These are phyloP conservation scores for Emmonsia crescens DNA, from an alignment of 2,329 filamentous ascomycete species.

Conservation along the genomic window DNA sequence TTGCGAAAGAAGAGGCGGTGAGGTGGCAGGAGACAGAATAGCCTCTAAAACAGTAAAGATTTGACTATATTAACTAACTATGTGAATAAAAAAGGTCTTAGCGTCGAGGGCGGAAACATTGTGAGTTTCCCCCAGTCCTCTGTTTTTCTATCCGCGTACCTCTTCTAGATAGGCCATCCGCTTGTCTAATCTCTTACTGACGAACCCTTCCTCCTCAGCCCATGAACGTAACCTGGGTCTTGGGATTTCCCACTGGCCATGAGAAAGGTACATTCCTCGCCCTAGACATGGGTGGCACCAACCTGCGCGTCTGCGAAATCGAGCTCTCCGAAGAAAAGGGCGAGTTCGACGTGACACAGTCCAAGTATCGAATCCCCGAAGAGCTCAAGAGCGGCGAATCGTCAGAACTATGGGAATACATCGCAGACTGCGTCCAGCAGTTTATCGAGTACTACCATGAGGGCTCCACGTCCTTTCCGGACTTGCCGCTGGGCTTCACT, in stretches of 20 bases:
- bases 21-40: background rate
- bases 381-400: slow-evolving; percentile 76
- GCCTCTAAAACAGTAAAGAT: background rate
- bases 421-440: slow-evolving; percentile 82
- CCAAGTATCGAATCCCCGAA: slow-evolving; percentile 89
- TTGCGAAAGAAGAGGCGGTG: slow-evolving; percentile 1
- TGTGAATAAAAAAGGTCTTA: slow-evolving; percentile 49
- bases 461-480: slow-evolving; percentile 43
- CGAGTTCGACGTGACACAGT: slow-evolving; percentile 89
- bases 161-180: background rate
- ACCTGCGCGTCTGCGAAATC: slow-evolving; percentile 84
- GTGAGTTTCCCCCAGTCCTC: slow-evolving; percentile 43
- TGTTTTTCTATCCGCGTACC: background rate
- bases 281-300: slow-evolving; percentile 93
- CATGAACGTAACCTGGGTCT: slow-evolving; percentile 97
- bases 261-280: slow-evolving; percentile 83
- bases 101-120: slow-evolving; percentile 81
- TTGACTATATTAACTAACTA: slow-evolving; percentile 3
- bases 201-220: slow-evolving; percentile 45
- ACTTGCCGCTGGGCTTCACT: slow-evolving; percentile 77
- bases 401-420: slow-evolving; percentile 89
- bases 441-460: slow-evolving; percentile 81
- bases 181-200: slow-evolving; percentile 4
- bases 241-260: slow-evolving; percentile 74
- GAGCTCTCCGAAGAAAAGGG: slow-evolving; percentile 77